These are phyloP conservation scores for Cutaneotrichosporon curvatum DNA, from an alignment of 1,284 basidiomycete species.

Conservation along the genomic window DNA sequence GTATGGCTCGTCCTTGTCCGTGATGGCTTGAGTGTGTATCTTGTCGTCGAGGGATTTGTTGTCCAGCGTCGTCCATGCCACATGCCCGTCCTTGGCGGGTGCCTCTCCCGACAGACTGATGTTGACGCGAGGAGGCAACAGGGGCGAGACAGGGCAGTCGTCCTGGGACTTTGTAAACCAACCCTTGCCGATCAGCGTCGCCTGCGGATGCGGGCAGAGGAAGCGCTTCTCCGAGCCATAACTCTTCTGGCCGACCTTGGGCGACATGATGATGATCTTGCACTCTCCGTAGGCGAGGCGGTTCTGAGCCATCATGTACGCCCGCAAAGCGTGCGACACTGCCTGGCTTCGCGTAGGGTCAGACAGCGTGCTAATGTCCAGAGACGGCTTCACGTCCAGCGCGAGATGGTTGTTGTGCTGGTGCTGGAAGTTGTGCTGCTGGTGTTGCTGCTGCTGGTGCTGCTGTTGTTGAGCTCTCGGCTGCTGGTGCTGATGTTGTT, in stretches of 20 bases:
- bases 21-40: conserved; percentile 29
- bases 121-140: conserved; percentile 68
- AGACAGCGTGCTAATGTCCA: background rate
- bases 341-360: conserved; percentile 4
- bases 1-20: conserved; percentile 33
- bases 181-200: conserved; percentile 85
- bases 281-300: conserved; percentile 85
- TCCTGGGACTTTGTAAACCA: conserved; percentile 63
- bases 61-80: conserved; percentile 38
- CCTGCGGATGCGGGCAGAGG: conserved; percentile 91
- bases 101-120: conserved; percentile 88
- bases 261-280: conserved; percentile 90
- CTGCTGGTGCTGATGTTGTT: conserved; percentile 1
- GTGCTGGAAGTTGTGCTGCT: background rate
- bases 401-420: too few species aligned
- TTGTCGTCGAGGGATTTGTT: conserved; percentile 36
- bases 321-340: conserved; percentile 18
- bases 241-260: conserved; percentile 92
- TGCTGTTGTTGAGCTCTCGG: background rate
- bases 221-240: conserved; percentile 96
- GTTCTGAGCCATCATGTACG: conserved; percentile 73
- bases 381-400: conserved; percentile 2
- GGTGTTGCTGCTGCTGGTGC: background rate
- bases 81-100: conserved; percentile 54
- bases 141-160: conserved; percentile 30